Percentiles rank a stretch among this genome's conserved stretches.
phyloP scores from a whole-genome alignment of 2,329 filamentous ascomycete species.

The Fusarium austroafricanum region DNA sequence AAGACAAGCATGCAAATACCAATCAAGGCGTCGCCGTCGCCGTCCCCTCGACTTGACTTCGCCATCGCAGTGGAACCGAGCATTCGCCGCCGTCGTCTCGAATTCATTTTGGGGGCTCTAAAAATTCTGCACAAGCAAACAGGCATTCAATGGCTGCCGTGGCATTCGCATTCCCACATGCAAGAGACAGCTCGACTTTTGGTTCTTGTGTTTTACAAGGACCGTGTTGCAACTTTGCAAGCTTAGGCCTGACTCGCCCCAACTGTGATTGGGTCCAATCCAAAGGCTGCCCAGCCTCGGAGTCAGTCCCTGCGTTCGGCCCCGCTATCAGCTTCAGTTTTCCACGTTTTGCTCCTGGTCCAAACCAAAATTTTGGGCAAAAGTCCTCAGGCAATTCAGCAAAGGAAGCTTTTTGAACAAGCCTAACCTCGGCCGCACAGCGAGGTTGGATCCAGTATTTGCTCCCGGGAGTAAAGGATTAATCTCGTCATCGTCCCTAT shows the following conservation, averaged over 20 bases:
- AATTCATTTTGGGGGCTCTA: constrained; percentile 23
- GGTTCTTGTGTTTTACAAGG: not conserved
- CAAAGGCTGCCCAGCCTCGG: constrained; percentile 35
- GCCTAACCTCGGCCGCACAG: constrained; percentile 47
- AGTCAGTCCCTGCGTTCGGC: constrained; percentile 43
- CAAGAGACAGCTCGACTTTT: constrained; percentile 34
- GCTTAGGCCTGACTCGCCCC: constrained; percentile 46
- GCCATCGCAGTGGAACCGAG: constrained; percentile 43
- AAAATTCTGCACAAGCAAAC: constrained; percentile 7
- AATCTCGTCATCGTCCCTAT: constrained; percentile 48
- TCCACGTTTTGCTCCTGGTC: constrained; percentile 35
- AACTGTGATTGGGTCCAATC: constrained; percentile 42
- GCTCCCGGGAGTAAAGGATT: constrained; percentile 42
- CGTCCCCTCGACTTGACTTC: constrained; percentile 20
- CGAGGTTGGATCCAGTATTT: constrained; percentile 17
- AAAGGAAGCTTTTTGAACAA: constrained; percentile 33
- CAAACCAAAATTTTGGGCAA: constrained; percentile 29
- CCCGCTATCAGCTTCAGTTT: constrained; percentile 42
- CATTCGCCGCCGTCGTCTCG: constrained; percentile 37
- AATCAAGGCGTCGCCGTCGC: constrained; percentile 36
- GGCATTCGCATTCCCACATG: constrained; percentile 45
- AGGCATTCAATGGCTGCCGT: constrained; percentile 8
- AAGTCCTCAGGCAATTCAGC: constrained; percentile 25
- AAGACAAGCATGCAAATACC: constrained; percentile 27
- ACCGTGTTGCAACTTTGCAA: constrained; percentile 29